Evolutionary conservation across 345 rosid genomes (phyloP).

Genomic region (Moricandia moricandioides): DNA sequence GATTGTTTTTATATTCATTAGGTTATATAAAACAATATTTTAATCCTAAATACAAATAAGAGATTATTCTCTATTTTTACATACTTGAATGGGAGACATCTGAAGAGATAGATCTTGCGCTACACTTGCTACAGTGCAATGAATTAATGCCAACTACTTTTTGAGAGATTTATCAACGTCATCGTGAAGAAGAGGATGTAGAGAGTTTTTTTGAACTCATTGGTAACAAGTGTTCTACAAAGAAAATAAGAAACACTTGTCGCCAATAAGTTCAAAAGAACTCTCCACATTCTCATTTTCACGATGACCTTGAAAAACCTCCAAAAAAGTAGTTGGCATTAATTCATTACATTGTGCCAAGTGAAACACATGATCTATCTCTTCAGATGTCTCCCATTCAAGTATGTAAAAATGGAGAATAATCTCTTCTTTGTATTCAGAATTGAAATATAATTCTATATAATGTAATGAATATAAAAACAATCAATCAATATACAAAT

Average conservation of each 20-base stretch:
- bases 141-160: background rate
- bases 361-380: background rate
- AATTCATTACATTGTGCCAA: background rate
- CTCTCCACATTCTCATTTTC: too few relatives aligned
- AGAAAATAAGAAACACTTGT: too few relatives aligned
- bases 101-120: background rate
- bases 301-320: too few relatives aligned
- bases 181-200: too few relatives aligned
- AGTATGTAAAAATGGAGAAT: background rate
- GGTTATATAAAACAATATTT: background rate
- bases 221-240: too few relatives aligned
- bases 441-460: background rate
- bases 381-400: background rate
- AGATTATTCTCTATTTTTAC: background rate
- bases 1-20: background rate
- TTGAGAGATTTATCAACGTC: too few relatives aligned
- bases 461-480: too few relatives aligned
- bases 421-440: too few relatives aligned
- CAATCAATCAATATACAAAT: background rate
- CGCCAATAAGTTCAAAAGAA: too few relatives aligned
- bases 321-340: background rate
- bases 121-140: background rate
- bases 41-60: too few relatives aligned
- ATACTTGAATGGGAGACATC: background rate
- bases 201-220: too few relatives aligned